Conservation (phyloP, 2,329 filamentous ascomycete species). For the Akanthomyces muscarius region DNA sequence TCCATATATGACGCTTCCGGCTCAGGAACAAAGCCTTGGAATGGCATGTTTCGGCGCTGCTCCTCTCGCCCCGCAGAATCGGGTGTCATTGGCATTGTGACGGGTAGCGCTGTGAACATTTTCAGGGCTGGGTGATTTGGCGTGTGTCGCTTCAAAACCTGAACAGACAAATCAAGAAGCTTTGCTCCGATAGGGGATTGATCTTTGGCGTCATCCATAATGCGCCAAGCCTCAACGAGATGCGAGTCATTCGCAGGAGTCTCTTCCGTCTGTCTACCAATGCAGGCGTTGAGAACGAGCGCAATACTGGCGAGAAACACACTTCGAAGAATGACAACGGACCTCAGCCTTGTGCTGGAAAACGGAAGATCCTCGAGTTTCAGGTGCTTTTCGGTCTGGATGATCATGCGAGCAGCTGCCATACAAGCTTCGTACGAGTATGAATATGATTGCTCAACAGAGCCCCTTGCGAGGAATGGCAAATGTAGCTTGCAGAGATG, state of each 20-base stretch:
- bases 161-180: conserved; percentile 29
- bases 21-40: conserved; percentile 16
- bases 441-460: conserved; percentile 31
- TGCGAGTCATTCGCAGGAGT: conserved; percentile 25
- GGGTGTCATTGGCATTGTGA: conserved; percentile 27
- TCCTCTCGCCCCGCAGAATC: conserved; percentile 25
- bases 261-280: conserved; percentile 24
- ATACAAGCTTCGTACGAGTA: conserved; percentile 32
- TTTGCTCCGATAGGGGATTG: conserved; percentile 29
- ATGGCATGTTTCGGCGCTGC: conserved; percentile 14
- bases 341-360: conserved; percentile 26
- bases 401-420: conserved; percentile 29
- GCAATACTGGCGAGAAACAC: conserved; percentile 33
- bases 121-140: conserved; percentile 24
- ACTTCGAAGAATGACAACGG: conserved; percentile 31
- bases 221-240: conserved; percentile 31
- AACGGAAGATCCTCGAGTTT: conserved; percentile 27
- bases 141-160: conserved; percentile 32
- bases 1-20: conserved; percentile 24
- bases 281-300: conserved; percentile 32
- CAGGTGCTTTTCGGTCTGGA: conserved; percentile 29
- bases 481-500: conserved; percentile 35
- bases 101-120: conserved; percentile 19
- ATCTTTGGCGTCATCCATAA: conserved; percentile 29
- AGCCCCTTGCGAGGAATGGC: conserved; percentile 32